phyloP scores from a whole-genome alignment of 2,329 filamentous ascomycete species.

The Exophiala sideris region DNA sequence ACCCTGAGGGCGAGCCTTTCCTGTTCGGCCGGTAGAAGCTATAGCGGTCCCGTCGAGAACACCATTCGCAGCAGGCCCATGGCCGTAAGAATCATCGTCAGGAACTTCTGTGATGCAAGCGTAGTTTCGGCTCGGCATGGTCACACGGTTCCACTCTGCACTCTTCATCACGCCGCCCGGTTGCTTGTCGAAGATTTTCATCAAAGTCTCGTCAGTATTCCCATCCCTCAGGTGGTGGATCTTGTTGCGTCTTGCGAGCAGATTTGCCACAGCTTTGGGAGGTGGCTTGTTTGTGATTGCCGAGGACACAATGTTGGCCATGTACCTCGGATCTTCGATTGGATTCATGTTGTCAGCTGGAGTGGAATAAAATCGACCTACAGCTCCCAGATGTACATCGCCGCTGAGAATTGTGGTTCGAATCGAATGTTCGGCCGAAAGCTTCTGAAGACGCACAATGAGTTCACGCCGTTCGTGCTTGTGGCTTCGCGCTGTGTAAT shows the following conservation, averaged over 20 bases:
- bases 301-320: constrained; percentile 61
- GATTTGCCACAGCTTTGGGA: constrained; percentile 61
- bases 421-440: constrained; percentile 54
- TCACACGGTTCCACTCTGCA: constrained; percentile 72
- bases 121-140: constrained; percentile 70
- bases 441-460: constrained; percentile 60
- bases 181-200: constrained; percentile 61
- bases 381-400: constrained; percentile 58
- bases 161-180: constrained; percentile 61
- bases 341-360: constrained; percentile 55
- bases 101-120: constrained; percentile 58
- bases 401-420: constrained; percentile 62
- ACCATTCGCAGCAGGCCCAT: constrained; percentile 24
- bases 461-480: constrained; percentile 80
- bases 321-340: constrained; percentile 60
- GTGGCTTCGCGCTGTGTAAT: constrained; percentile 86
- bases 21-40: constrained; percentile 20
- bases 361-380: constrained; percentile 64
- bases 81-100: constrained; percentile 18
- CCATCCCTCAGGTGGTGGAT: constrained; percentile 59
- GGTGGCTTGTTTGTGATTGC: constrained; percentile 68
- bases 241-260: constrained; percentile 62
- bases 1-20: constrained; percentile 20
- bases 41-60: constrained; percentile 17
- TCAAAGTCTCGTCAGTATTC: constrained; percentile 62